Percentiles rank a stretch among this genome's conserved stretches.
Evolutionary conservation across 2,329 filamentous ascomycete genomes (phyloP).

Genomic region (Penicillium nordicum): DNA sequence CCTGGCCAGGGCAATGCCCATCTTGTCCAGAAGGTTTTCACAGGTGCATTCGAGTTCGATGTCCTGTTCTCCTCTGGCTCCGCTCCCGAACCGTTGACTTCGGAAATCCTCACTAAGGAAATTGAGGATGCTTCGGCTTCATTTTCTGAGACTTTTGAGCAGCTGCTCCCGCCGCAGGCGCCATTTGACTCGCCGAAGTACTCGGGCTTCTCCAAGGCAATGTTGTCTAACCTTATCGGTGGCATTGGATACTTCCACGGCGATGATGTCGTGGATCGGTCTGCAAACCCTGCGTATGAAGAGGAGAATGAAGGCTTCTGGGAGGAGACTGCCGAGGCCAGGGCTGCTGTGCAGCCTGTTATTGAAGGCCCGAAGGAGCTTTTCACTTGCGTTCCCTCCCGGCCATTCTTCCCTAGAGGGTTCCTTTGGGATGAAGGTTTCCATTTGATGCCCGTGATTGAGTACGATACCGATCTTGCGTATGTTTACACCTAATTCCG

Average conservation of each 20-base stretch:
- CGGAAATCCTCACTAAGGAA: constrained; percentile 65
- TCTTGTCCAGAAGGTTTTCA: constrained; percentile 84
- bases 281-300: constrained; percentile 87
- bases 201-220: constrained; percentile 74
- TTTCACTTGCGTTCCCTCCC: constrained; percentile 85
- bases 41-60: constrained; percentile 88
- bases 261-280: constrained; percentile 81
- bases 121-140: constrained; percentile 63
- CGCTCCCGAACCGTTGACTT: constrained; percentile 52
- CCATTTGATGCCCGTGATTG: constrained; percentile 82
- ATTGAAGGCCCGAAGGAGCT: constrained; percentile 81
- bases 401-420: constrained; percentile 92
- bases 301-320: constrained; percentile 95
- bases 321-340: constrained; percentile 81
- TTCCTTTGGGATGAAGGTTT: constrained; percentile 99
- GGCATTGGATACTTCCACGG: constrained; percentile 96
- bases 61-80: constrained; percentile 82
- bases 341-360: constrained; percentile 63
- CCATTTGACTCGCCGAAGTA: constrained; percentile 75
- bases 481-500: constrained; percentile 26
- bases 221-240: constrained; percentile 91
- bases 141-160: constrained; percentile 72
- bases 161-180: constrained; percentile 67
- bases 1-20: constrained; percentile 69
- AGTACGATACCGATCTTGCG: constrained; percentile 90